These are phyloP conservation scores for Backusella australiensis DNA, from an alignment of 192 early-diverging fungal species.

Conservation along the genomic window DNA sequence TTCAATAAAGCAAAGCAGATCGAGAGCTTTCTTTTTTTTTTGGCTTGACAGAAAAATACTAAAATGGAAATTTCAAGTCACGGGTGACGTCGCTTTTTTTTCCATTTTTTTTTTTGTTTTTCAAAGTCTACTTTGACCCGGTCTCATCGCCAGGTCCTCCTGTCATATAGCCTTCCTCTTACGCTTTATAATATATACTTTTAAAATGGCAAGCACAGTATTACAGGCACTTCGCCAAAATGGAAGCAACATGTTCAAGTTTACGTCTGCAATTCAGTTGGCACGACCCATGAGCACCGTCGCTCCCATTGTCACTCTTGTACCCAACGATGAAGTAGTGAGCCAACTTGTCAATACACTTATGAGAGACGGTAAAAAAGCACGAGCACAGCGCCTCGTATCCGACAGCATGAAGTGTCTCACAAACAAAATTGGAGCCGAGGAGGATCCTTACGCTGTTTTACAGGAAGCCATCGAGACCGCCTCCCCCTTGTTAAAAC, in stretches of 20 bases:
- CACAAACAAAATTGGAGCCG: slow-evolving; percentile 39
- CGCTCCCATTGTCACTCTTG: not conserved
- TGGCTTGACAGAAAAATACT: not conserved
- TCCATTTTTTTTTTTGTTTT: not conserved
- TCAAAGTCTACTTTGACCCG: not conserved
- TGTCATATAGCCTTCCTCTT: not conserved
- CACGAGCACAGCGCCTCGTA: slow-evolving; percentile 66
- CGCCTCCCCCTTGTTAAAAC: slow-evolving; percentile 72
- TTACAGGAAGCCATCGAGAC: slow-evolving; percentile 71
- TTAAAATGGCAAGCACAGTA: not conserved
- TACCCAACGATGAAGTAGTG: slow-evolving; percentile 59
- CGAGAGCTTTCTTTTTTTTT: not conserved
- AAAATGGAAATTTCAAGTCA: not conserved
- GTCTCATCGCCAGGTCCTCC: slow-evolving; percentile 5
- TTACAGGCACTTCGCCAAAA: slow-evolving; percentile 12
- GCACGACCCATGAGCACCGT: slow-evolving; percentile 6
- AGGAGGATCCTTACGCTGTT: slow-evolving; percentile 59
- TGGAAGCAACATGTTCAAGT: not conserved
- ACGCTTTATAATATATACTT: not conserved
- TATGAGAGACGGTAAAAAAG: slow-evolving; percentile 92
- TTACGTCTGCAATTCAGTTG: not conserved
- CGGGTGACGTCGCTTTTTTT: slow-evolving; percentile 5
- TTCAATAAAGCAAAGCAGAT: not conserved
- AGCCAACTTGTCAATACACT: slow-evolving; percentile 85
- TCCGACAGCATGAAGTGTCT: slow-evolving; percentile 69